Conservation (phyloP, 1,284 basidiomycete genomes). For the Mrakiaceae sp. region DNA sequence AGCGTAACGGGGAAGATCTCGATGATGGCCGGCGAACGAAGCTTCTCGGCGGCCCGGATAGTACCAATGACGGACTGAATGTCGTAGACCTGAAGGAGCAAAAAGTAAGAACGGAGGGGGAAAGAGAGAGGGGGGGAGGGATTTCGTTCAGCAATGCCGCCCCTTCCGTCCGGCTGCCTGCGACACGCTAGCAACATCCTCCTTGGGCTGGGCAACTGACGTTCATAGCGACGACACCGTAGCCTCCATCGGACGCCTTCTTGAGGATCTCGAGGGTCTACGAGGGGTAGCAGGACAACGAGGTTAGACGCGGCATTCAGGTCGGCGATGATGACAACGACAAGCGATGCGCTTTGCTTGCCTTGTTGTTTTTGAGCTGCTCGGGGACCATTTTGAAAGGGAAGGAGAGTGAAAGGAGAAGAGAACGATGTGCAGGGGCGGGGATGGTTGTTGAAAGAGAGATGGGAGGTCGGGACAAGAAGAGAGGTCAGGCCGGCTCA, state of each 20-base stretch:
- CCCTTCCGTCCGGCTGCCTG: no score
- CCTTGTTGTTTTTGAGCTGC: conserved; percentile 4
- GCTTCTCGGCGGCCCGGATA: conserved; percentile 31
- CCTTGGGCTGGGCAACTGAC: conserved; percentile 7
- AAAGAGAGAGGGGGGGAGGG: not conserved
- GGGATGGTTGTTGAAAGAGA: not conserved
- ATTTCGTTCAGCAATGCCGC: not conserved
- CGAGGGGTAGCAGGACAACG: not conserved
- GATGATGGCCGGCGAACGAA: conserved; percentile 30
- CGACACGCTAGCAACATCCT: no score
- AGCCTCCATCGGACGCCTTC: conserved; percentile 32
- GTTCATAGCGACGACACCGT: conserved; percentile 29
- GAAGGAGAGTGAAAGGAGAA: not conserved
- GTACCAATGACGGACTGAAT: conserved; percentile 29
- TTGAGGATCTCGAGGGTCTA: conserved; percentile 30
- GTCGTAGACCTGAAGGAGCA: conserved; percentile 23
- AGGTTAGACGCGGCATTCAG: no score
- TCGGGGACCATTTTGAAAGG: not conserved
- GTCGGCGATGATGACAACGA: not conserved
- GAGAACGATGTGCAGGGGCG: not conserved
- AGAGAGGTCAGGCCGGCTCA: no score
- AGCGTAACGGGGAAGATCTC: conserved; percentile 32
- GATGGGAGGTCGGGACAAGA: not conserved
- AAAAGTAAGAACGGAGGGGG: not conserved
- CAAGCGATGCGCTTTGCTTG: not conserved